These are phyloP conservation scores for Geosmithia flava DNA, from an alignment of 2,329 filamentous ascomycete species.

Conservation along the genomic window DNA sequence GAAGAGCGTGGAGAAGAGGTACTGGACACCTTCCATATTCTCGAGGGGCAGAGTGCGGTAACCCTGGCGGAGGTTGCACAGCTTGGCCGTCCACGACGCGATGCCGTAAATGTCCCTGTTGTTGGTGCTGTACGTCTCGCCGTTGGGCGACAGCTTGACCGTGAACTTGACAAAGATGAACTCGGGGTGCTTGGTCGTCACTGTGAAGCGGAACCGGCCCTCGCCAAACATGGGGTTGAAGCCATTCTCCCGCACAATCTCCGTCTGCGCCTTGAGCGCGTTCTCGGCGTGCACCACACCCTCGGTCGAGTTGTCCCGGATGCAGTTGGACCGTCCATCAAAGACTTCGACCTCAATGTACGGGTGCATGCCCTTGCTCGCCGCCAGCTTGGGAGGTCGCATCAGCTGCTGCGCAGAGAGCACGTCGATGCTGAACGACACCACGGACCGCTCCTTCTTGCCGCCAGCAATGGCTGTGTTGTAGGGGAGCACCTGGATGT, in stretches of 20 bases:
- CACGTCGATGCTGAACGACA: constrained; percentile 76
- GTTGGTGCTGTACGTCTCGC: constrained; percentile 48
- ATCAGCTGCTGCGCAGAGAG: constrained; percentile 94
- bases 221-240: constrained; percentile 80
- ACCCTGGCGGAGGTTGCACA: constrained; percentile 78
- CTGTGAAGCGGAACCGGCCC: constrained; percentile 62
- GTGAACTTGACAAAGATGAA: constrained; percentile 90
- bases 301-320: not conserved
- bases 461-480: constrained; percentile 38
- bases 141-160: constrained; percentile 76
- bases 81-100: constrained; percentile 86
- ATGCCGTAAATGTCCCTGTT: constrained; percentile 47
- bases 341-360: constrained; percentile 95
- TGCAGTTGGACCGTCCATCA: constrained; percentile 25
- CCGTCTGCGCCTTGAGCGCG: constrained; percentile 68
- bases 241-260: constrained; percentile 74
- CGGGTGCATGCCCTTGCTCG: constrained; percentile 69
- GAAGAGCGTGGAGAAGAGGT: constrained; percentile 88
- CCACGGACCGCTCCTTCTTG: constrained; percentile 68
- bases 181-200: constrained; percentile 90
- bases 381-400: constrained; percentile 60
- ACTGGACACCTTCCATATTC: constrained; percentile 81
- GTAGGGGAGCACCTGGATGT: constrained; percentile 46
- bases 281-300: constrained; percentile 28
- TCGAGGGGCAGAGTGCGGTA: constrained; percentile 86